Evolutionary conservation across 2,329 filamentous ascomycete species (phyloP).

Genomic region (Microthyrium microscopicum): DNA sequence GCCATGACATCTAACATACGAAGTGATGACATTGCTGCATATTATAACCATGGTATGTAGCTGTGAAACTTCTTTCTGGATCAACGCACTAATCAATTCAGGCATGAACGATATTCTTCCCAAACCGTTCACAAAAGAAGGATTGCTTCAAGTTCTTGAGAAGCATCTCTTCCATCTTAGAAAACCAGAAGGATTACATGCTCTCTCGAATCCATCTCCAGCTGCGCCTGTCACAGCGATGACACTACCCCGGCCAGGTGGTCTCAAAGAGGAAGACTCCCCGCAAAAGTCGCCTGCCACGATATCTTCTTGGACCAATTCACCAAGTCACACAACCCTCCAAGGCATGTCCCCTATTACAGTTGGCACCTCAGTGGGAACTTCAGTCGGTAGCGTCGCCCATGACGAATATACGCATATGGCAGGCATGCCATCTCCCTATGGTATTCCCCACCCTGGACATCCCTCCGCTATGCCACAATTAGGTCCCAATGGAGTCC

Average conservation of each 20-base stretch:
- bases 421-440: too few relatives aligned
- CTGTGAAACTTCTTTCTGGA: constrained; percentile 12
- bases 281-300: constrained; percentile 43
- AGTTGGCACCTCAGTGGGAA: neutral
- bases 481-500: too few relatives aligned
- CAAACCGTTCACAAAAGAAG: constrained; percentile 85
- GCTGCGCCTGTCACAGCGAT: neutral
- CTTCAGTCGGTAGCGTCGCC: too few relatives aligned
- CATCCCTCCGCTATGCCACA: too few relatives aligned
- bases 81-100: constrained; percentile 19
- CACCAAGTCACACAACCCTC: constrained; percentile 35
- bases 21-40: constrained; percentile 90
- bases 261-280: constrained; percentile 46
- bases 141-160: constrained; percentile 64
- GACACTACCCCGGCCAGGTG: constrained; percentile 27
- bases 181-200: constrained; percentile 36
- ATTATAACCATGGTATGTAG: constrained; percentile 73
- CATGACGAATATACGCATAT: too few relatives aligned
- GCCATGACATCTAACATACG: constrained; percentile 99
- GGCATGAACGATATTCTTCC: constrained; percentile 96
- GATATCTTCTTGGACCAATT: constrained; percentile 47
- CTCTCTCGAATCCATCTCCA: constrained; percentile 32
- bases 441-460: too few relatives aligned
- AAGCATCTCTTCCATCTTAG: constrained; percentile 77
- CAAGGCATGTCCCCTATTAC: neutral